Conservation (phyloP, 805 yeast genomes). For the Wickerhamomyces bovis region DNA sequence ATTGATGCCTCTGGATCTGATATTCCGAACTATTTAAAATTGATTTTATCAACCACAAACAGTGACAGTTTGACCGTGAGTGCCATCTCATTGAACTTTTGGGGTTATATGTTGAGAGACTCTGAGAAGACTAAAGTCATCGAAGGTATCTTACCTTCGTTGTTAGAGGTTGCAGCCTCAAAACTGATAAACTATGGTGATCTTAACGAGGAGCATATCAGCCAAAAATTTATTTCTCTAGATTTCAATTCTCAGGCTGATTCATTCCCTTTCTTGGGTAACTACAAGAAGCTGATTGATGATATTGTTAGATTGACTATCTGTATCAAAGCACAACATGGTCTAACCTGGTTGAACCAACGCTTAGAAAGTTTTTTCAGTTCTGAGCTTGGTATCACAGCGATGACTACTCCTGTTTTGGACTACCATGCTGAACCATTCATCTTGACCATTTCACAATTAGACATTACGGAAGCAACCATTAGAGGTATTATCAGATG, state of each 20-base stretch:
- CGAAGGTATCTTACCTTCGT: conserved; percentile 50
- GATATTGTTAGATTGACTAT: conserved; percentile 86
- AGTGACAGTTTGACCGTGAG: conserved; percentile 86
- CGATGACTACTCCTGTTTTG: conserved; percentile 49
- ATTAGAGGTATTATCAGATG: conserved; percentile 91
- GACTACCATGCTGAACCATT: conserved; percentile 61
- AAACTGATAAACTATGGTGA: conserved; percentile 70
- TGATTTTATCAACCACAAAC: conserved; percentile 74
- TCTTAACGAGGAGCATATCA: conserved; percentile 56
- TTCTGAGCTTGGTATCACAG: conserved; percentile 59
- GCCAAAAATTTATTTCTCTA: conserved; percentile 63
- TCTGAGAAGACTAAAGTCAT: conserved; percentile 56
- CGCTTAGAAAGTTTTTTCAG: conserved; percentile 69
- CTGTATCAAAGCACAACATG: conserved; percentile 78
- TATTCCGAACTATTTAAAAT: conserved; percentile 57
- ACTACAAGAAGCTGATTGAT: conserved; percentile 78
- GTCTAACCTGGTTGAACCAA: conserved; percentile 75
- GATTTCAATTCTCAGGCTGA: conserved; percentile 91
- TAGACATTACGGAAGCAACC: conserved; percentile 82
- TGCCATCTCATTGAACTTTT: conserved; percentile 85
- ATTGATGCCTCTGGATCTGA: conserved; percentile 46
- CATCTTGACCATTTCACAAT: conserved; percentile 72
- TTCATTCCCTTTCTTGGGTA: conserved; percentile 63
- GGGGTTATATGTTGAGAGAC: conserved; percentile 85
- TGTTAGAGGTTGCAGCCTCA: conserved; percentile 72